Base-by-base conservation (phyloP, 1,284 basidiomycete species). In the Calocybe gambosa region DNA sequence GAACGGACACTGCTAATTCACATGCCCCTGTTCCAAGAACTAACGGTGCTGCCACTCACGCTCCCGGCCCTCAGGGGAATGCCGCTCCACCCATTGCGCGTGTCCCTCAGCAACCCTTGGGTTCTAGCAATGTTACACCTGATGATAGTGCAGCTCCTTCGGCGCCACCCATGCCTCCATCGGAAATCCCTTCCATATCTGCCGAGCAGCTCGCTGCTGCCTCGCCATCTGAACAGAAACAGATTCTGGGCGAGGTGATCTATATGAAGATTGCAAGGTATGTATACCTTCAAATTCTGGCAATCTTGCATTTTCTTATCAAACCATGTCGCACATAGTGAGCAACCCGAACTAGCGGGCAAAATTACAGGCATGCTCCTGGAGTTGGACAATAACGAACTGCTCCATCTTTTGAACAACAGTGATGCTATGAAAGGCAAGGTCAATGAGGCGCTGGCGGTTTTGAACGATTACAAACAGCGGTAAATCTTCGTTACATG, bases 291-390 rank as follows among this genome's bases (percentile, higher is more conserved):
- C 46, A 29, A 42, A 41, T 16, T 33, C 50, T 19, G 46, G 43
- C 31, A n/a, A 18, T 45, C 29, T 38, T 43, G 45, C 50, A 45
- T 47, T 23, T 54, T 42, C 50, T 54, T 50, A 59, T 55, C 51
- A 50, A 25, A 10, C 10, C 16, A 53, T 10, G 3, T 29, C 9
- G 28, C 9, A 20, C 10, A 6, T 57, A 88, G 83, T 16, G 56
- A 77, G 38, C 78, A 89, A 52, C 89, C 92, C 47, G 92, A 94
- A 34, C 75, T 95, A 60, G 92, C 94, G 51, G 93, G 93, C 55
- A 96, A 97, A 78, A 96, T 97, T 66, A 97, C 93, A 47, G 93
- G 90, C 50, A 95, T 96, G 93, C 74, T 96, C 58, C 80, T 95
- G 55, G 93, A 97, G 80, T 96, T 97, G 91, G 93, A 96, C 68